Evolutionary conservation across 2,329 filamentous ascomycete species (phyloP), one percentile per base, ranked within the genome.

Genomic region (Magnaporthiopsis poae): DNA sequence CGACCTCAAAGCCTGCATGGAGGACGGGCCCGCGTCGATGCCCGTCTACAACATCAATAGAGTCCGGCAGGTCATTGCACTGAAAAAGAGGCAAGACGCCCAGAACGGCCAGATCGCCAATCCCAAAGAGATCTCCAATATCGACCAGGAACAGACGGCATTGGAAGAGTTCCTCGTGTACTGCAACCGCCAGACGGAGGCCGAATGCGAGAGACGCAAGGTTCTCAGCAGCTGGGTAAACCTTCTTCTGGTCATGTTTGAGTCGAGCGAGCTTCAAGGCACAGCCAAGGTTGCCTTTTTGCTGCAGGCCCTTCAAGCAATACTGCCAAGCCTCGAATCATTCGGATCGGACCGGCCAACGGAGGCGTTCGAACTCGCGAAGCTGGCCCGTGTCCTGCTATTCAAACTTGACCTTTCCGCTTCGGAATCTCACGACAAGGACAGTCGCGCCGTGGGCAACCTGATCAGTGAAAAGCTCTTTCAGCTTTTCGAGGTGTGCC

Each of bases 401-500:
- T 90, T 88, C 74, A 87, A 89, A 74, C 80, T 95, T 72, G 85
- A 92, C 75, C 80, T 88, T 77, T 75, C 62, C 12, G 62, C 63
- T 13, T 13, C 76, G 5, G 72, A 75, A 27, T 68, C 76, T 0
- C 71, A 33, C 25, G 68, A 66, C 62, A 65, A 71, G n/a, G 68
- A 75, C 9, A 73, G 71, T 69, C 69, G 71, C 29, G 74, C 77
- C 61, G 80, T 85, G 66, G 85, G 89, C 52, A 91, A 92, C 74
- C 82, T 94, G 33, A 87, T 95, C 46, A 90, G 92, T 74, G 94
- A 98, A 75, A 91, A 95, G 73, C 83, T 98, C 0, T 93, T 92
- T 74, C 90, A 96, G 73, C 84, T 98, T 4, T 97, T 99, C 81
- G 90, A 96, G 69, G 86, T 92, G 59, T 93, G 91, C 69, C 81